Evolutionary conservation across 2,329 filamentous ascomycete species (phyloP).

Genomic region (Nemania sp.): DNA sequence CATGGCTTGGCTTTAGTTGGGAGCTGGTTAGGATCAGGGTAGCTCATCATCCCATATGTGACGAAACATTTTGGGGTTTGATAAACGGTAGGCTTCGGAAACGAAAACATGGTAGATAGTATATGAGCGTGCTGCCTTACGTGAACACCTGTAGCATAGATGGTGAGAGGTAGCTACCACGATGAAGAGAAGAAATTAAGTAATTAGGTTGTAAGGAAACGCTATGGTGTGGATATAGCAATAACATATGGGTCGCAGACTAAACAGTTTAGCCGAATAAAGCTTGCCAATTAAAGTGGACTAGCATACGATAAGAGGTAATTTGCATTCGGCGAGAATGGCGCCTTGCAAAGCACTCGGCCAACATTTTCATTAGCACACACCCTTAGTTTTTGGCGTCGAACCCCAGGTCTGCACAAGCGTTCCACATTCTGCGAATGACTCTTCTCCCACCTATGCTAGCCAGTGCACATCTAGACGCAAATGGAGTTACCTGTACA

Average conservation of each 20-base stretch:
- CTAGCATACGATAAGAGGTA: slow-evolving; percentile 23
- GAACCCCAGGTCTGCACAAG: slow-evolving; percentile 17
- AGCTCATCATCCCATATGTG: slow-evolving; percentile 74
- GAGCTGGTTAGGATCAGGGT: slow-evolving; percentile 77
- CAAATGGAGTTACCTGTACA: slow-evolving; percentile 41
- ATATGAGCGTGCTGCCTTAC: not conserved
- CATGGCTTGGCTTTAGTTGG: slow-evolving; percentile 83
- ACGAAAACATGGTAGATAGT: slow-evolving; percentile 57
- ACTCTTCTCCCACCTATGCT: slow-evolving; percentile 31
- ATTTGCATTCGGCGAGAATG: slow-evolving; percentile 17
- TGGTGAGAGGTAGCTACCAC: not conserved
- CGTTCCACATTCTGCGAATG: slow-evolving; percentile 27
- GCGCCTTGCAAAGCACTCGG: slow-evolving; percentile 39
- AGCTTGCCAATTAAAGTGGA: fast-evolving
- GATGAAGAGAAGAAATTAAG: slow-evolving; percentile 6
- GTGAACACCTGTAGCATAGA: not conserved
- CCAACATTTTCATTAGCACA: slow-evolving; percentile 41
- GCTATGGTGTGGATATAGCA: slow-evolving; percentile 24
- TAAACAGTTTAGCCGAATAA: slow-evolving; percentile 20
- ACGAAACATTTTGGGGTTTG: slow-evolving; percentile 78
- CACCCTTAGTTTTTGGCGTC: slow-evolving; percentile 29
- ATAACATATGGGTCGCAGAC: fast-evolving
- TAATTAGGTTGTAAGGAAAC: slow-evolving; percentile 15
- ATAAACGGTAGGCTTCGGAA: slow-evolving; percentile 60
- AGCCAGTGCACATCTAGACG: slow-evolving; percentile 19